Evolutionary conservation across 176 grass and related monocot species (phyloP).

Genomic region (Lolium rigidum): DNA sequence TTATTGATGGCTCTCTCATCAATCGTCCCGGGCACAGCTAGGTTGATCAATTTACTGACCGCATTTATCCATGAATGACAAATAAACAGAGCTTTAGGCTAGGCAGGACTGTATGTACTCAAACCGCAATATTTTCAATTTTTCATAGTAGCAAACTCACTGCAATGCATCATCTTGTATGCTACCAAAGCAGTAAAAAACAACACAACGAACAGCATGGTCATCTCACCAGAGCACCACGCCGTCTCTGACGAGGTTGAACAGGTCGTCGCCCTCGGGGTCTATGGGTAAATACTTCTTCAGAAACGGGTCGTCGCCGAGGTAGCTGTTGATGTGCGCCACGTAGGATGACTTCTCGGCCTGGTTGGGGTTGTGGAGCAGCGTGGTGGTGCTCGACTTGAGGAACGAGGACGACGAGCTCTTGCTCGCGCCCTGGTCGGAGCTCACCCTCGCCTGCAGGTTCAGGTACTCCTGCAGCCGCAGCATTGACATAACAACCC

Average conservation of each 20-base stretch:
- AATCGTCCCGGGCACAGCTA: constrained; percentile 91
- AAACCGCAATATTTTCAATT: not conserved
- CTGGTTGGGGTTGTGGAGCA: constrained; percentile 87
- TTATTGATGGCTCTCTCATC: constrained; percentile 99
- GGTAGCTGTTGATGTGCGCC: constrained; percentile 90
- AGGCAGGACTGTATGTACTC: not conserved
- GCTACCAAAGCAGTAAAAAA: too few relatives aligned
- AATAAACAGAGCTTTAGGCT: not conserved
- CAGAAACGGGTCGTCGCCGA: constrained; percentile 76
- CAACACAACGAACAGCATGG: not conserved
- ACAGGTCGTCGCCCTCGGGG: not conserved
- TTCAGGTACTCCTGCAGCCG: constrained; percentile 72
- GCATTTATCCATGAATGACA: not conserved
- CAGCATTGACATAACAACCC: not conserved
- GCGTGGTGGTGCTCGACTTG: constrained; percentile 83
- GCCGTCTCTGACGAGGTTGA: constrained; percentile 4
- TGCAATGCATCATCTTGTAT: not conserved
- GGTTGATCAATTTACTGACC: constrained; percentile 93
- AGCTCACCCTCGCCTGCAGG: constrained; percentile 58
- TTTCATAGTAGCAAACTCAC: not conserved
- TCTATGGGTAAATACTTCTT: constrained; percentile 39
- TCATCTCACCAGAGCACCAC: constrained; percentile 24
- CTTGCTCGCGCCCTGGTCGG: constrained; percentile 59
- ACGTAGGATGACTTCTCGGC: constrained; percentile 94
- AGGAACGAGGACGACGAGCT: constrained; percentile 72